Evolutionary conservation across 768 basidiomycete species (phyloP), one percentile per base, ranked within the genome.

Genomic region (Stropharia rugosoannulata): DNA sequence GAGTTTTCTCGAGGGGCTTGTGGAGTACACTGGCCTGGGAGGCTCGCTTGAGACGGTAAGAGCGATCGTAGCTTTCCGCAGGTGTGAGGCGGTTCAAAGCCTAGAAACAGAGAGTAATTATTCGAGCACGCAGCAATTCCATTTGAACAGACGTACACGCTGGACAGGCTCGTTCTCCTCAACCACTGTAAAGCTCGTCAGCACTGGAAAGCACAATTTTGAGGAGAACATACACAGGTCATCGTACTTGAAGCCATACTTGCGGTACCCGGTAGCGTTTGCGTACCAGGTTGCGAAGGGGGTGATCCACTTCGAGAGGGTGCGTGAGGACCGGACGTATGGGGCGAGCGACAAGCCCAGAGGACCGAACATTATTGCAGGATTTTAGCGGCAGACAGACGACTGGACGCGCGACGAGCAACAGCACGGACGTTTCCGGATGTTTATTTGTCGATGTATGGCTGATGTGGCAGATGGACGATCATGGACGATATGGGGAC

Each of bases 211-310:
- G n/a, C 45, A 51, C 49, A 54, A 54, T 51, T 46, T 54, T 54
- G 62, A 39, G 60, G 51, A 54, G 37, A 25, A 82, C 92, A 72
- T 63, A 94, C 92, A 78, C 66, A 99, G 84, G 80, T 99, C 96
- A 71, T 99, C 96, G 70, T 97, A 95, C 67, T 82, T 85, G 74
- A 98, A 83, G 62, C 96, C 96, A 66, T 91, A 80, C 66, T 86
- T 80, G 63, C 96, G 83, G 80, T 95, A 91, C 39, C 95, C 94
- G 38, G 87, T 71, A 51, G 87, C 74, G 68, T 89, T 70, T 63
- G 87, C 87, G 67, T 97, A 98, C 83, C 87, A 89, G 62, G 82
- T 78, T 7, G 94, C 90, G 54, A 97, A 47, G 54, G 94, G 94
- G 57, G 84, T 86, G 59, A 96, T 61, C 73, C 82, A 78, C 57